Evolutionary conservation across 2,329 filamentous ascomycete genomes (phyloP).

Genomic region (Xylaria sp.): DNA sequence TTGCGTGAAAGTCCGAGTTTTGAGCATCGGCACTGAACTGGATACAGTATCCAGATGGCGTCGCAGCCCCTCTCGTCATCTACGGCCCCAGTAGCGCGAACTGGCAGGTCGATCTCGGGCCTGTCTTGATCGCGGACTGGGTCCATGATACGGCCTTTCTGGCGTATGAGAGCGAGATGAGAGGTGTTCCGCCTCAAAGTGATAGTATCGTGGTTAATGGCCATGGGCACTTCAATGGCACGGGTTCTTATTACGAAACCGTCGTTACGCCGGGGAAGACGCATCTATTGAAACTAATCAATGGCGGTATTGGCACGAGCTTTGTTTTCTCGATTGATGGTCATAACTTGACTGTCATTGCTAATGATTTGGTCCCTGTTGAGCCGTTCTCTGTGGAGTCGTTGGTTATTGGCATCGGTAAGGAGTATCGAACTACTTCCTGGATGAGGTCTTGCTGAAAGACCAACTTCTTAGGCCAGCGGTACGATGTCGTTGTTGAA

Average conservation of each 20-base stretch:
- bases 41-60: constrained; percentile 39
- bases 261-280: constrained; percentile 37
- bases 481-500: constrained; percentile 22
- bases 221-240: constrained; percentile 28
- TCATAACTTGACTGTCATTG: constrained; percentile 52
- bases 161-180: constrained; percentile 30
- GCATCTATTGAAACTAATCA: constrained; percentile 43
- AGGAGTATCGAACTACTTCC: too few relatives aligned
- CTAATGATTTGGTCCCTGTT: constrained; percentile 51
- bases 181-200: constrained; percentile 33
- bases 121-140: constrained; percentile 56
- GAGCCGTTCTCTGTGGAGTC: constrained; percentile 45
- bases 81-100: constrained; percentile 53
- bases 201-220: constrained; percentile 39
- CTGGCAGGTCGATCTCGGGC: constrained; percentile 60
- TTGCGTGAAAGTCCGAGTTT: too few relatives aligned
- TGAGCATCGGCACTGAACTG: too few relatives aligned
- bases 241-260: constrained; percentile 21
- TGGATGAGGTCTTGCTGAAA: too few relatives aligned
- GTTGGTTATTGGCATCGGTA: constrained; percentile 33
- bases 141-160: constrained; percentile 41
- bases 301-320: constrained; percentile 37
- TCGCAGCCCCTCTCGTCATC: constrained; percentile 57
- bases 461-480: too few relatives aligned
- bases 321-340: constrained; percentile 47